Conservation (phyloP, 2,329 filamentous ascomycete species). For the Penicillium verrucosum region DNA sequence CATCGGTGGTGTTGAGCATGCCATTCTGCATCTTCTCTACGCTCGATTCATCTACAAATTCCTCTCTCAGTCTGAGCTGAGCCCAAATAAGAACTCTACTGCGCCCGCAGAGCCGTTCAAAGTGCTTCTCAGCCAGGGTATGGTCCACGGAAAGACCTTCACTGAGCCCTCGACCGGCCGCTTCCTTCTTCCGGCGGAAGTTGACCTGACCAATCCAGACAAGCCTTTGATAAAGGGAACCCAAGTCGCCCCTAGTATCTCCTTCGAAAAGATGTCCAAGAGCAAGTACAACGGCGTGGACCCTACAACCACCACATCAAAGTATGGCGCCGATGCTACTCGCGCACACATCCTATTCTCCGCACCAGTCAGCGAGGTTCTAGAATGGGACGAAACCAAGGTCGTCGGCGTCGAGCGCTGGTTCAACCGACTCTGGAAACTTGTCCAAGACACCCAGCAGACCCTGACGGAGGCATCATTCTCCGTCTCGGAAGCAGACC, state of each 20-base stretch:
- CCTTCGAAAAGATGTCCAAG: slow-evolving; percentile 92
- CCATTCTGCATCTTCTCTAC: slow-evolving; percentile 84
- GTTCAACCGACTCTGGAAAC: slow-evolving; percentile 65
- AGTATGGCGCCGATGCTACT: slow-evolving; percentile 78
- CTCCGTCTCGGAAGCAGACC: slow-evolving; percentile 18
- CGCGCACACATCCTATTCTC: slow-evolving; percentile 86
- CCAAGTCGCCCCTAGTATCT: slow-evolving; percentile 57
- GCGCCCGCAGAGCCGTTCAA: slow-evolving; percentile 70
- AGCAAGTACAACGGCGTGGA: slow-evolving; percentile 92
- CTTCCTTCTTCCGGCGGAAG: slow-evolving; percentile 73
- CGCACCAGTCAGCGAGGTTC: slow-evolving; percentile 75
- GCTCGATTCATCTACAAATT: slow-evolving; percentile 90
- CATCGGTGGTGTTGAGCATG: slow-evolving; percentile 84
- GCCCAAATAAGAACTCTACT: slow-evolving; percentile 34
- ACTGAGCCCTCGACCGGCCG: slow-evolving; percentile 69
- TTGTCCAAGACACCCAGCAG: slow-evolving; percentile 45
- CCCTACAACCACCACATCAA: slow-evolving; percentile 66
- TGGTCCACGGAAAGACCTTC: slow-evolving; percentile 87
- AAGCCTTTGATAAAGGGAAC: slow-evolving; percentile 62
- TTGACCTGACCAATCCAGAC: slow-evolving; percentile 59
- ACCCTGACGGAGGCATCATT: slow-evolving; percentile 24
- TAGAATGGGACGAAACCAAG: slow-evolving; percentile 84
- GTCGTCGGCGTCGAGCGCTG: slow-evolving; percentile 79
- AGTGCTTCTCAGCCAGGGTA: slow-evolving; percentile 80
- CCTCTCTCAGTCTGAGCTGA: slow-evolving; percentile 54